These are phyloP conservation scores for Stachybotrys chartarum DNA, from an alignment of 2,329 filamentous ascomycete genomes.

Conservation along the genomic window DNA sequence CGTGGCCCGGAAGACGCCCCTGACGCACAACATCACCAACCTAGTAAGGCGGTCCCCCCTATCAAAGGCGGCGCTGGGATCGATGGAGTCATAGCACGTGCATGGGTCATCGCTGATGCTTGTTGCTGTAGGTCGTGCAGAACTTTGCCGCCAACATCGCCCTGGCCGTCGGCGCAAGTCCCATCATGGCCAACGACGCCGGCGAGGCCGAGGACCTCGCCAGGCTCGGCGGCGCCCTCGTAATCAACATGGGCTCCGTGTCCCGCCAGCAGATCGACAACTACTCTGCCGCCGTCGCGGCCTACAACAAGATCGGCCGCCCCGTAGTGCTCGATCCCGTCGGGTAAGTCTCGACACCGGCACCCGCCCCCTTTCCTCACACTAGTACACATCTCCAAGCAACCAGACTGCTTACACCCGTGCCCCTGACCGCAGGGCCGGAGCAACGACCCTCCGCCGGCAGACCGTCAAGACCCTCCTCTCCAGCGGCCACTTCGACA, in stretches of 20 bases:
- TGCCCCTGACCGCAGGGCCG: conserved; percentile 45
- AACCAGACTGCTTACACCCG: neutral
- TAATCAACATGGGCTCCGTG: conserved; percentile 93
- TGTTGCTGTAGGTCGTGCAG: conserved; percentile 57
- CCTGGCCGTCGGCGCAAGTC: conserved; percentile 74
- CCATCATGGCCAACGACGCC: conserved; percentile 89
- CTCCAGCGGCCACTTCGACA: conserved; percentile 66
- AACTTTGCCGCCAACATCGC: conserved; percentile 92
- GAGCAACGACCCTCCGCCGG: conserved; percentile 69
- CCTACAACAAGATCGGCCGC: conserved; percentile 71
- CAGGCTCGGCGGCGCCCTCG: conserved; percentile 66
- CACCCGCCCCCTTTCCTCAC: neutral
- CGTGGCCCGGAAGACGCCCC: conserved; percentile 57
- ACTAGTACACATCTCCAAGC: neutral
- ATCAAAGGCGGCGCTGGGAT: neutral
- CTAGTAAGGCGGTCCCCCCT: conserved; percentile 37
- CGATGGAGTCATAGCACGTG: too few relatives aligned
- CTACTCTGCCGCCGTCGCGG: conserved; percentile 65
- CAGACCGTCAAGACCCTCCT: conserved; percentile 66
- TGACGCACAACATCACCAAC: conserved; percentile 97
- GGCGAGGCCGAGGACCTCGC: conserved; percentile 78
- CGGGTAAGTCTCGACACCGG: conserved; percentile 43
- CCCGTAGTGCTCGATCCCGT: conserved; percentile 86
- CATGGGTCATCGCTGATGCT: too few relatives aligned
- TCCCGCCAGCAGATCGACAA: conserved; percentile 67